Conservation (phyloP, 345 rosid genomes). For the Isatis tinctoria region DNA sequence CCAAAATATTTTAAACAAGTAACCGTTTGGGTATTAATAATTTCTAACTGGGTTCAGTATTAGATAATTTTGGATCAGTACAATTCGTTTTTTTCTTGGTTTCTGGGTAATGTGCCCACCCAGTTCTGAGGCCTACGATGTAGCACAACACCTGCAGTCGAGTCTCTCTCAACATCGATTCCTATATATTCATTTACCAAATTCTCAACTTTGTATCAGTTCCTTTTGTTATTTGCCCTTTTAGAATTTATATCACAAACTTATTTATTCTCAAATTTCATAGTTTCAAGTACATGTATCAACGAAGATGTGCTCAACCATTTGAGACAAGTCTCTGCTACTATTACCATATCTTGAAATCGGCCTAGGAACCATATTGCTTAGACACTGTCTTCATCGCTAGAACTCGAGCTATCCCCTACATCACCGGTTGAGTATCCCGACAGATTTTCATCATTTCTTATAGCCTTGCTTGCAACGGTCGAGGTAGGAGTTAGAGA, state of each 20-base stretch:
- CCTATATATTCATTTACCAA: background rate
- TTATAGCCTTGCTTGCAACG: background rate
- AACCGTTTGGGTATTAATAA: too few species aligned
- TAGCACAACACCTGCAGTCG: too few species aligned
- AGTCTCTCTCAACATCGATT: too few species aligned
- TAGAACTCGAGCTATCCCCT: conserved; percentile 17
- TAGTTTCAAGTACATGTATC: conserved; percentile 8
- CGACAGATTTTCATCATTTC: background rate
- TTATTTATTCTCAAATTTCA: background rate
- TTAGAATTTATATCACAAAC: background rate
- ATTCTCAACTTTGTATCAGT: background rate
- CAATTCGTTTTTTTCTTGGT: too few species aligned
- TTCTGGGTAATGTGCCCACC: too few species aligned
- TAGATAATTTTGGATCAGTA: too few species aligned
- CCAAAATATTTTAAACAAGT: too few species aligned
- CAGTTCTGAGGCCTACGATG: too few species aligned
- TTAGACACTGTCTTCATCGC: conserved; percentile 16
- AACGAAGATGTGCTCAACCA: background rate
- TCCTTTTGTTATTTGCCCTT: background rate
- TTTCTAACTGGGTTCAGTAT: too few species aligned
- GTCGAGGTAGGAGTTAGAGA: conserved; percentile 11
- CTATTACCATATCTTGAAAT: background rate
- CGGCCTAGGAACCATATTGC: background rate
- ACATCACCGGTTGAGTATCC: background rate
- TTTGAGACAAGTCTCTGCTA: background rate